phyloP scores from a whole-genome alignment of 805 yeast species.

The Kazachstania psychrophila region DNA sequence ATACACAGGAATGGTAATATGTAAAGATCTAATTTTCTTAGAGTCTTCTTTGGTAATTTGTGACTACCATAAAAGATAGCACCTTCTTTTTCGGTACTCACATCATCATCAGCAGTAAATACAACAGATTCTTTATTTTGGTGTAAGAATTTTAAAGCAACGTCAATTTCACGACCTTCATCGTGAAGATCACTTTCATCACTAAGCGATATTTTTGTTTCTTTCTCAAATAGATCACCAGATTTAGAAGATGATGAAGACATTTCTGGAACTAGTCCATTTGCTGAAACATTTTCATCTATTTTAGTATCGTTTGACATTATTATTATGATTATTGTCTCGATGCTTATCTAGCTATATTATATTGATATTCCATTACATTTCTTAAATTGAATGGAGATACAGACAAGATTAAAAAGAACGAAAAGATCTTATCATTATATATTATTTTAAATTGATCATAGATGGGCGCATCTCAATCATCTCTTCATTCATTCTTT shows the following conservation, averaged over 20 bases:
- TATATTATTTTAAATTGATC: no score
- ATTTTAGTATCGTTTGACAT: background rate
- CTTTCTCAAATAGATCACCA: no score
- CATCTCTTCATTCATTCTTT: no score
- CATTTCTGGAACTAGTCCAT: background rate
- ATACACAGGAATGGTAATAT: slow-evolving; percentile 43
- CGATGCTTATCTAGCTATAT: no score
- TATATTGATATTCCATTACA: no score
- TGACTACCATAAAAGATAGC: slow-evolving; percentile 21
- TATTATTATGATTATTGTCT: background rate
- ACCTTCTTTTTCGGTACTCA: background rate
- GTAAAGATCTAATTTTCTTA: slow-evolving; percentile 38
- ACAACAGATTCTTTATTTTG: slow-evolving; percentile 5
- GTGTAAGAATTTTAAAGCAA: slow-evolving; percentile 18
- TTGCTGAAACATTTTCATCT: background rate
- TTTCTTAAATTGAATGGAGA: no score
- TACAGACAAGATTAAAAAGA: no score
- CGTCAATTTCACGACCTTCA: slow-evolving; percentile 13
- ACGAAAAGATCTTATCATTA: no score
- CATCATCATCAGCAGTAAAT: background rate
- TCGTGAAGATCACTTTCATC: background rate
- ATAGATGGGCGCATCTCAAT: no score
- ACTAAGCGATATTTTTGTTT: background rate
- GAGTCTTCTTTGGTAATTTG: slow-evolving; percentile 12
- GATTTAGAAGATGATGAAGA: background rate